phyloP scores from a whole-genome alignment of 1,284 basidiomycete species.

The Volvariella surrecta region DNA sequence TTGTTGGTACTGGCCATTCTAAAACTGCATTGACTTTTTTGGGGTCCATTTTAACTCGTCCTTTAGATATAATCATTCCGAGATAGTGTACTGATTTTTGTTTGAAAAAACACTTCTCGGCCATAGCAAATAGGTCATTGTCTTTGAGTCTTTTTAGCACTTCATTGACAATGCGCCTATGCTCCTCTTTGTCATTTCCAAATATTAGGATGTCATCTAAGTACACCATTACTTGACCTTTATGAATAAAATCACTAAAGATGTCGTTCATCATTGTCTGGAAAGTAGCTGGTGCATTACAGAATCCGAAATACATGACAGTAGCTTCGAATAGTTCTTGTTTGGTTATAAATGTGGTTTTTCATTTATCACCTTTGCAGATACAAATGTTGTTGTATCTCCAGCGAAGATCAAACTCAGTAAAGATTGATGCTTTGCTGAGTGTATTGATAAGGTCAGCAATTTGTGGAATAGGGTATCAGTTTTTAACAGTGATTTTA shows the following conservation, averaged over 20 bases:
- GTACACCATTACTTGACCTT: neutral
- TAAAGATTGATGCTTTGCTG: too few species aligned
- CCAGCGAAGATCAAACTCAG: too few species aligned
- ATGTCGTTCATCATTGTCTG: neutral
- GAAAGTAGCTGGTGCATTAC: neutral
- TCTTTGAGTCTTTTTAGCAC: neutral
- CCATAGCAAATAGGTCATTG: constrained; percentile 1
- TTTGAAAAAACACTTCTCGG: constrained; percentile 16
- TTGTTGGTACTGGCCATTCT: constrained; percentile 13
- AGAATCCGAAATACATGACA: neutral
- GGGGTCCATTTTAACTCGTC: constrained; percentile 29
- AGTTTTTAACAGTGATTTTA: constrained; percentile 14
- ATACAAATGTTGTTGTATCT: constrained; percentile 22
- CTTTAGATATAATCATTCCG: constrained; percentile 24
- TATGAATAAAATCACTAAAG: neutral
- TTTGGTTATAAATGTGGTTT: constrained; percentile 23
- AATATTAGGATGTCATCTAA: neutral
- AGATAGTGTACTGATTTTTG: constrained; percentile 26
- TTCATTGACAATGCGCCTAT: neutral
- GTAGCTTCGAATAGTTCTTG: neutral
- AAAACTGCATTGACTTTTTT: constrained; percentile 11
- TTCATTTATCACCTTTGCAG: constrained; percentile 19
- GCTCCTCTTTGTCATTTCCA: neutral
- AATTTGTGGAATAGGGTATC: constrained; percentile 22
- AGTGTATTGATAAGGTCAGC: constrained; percentile 21